These are phyloP conservation scores for Zygoascus flipseniorum DNA, from an alignment of 805 yeast species.

Conservation along the genomic window DNA sequence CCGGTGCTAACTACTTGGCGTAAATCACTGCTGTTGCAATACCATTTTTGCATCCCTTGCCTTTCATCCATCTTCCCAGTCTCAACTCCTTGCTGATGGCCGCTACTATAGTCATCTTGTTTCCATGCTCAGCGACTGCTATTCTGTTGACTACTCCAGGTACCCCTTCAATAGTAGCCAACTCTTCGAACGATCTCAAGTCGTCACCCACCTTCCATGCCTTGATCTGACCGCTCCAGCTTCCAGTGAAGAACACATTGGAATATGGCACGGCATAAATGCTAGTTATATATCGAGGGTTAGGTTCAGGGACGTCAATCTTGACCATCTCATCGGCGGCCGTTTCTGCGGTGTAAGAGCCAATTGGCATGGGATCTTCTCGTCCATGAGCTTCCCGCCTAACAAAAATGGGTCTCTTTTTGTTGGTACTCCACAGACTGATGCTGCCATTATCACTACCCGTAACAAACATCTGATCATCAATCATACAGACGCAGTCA, in stretches of 20 bases:
- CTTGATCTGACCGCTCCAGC: conserved; percentile 70
- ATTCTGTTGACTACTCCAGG: conserved; percentile 47
- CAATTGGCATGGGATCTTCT: conserved; percentile 38
- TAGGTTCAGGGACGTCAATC: conserved; percentile 48
- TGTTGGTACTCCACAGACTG: conserved; percentile 81
- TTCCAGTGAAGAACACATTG: conserved; percentile 78
- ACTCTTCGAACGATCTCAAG: conserved; percentile 47
- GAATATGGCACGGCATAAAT: conserved; percentile 76
- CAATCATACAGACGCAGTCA: conserved; percentile 84
- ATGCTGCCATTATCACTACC: conserved; percentile 93
- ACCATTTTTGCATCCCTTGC: conserved; percentile 60
- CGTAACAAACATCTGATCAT: conserved; percentile 85
- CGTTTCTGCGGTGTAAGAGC: conserved; percentile 46
- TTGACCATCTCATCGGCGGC: conserved; percentile 19
- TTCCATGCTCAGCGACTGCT: conserved; percentile 16
- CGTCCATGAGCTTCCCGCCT: conserved; percentile 72
- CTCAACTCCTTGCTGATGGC: conserved; percentile 78
- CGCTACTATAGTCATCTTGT: conserved; percentile 40
- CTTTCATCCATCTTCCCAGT: conserved; percentile 75
- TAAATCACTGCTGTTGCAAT: conserved; percentile 35
- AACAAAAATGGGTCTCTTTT: conserved; percentile 76
- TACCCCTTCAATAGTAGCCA: conserved; percentile 51
- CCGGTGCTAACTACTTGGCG: background rate
- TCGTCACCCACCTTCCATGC: conserved; percentile 71
- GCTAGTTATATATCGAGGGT: conserved; percentile 82